Base-by-base conservation (phyloP, 345 rosid species). In the Citrus hindsii region DNA sequence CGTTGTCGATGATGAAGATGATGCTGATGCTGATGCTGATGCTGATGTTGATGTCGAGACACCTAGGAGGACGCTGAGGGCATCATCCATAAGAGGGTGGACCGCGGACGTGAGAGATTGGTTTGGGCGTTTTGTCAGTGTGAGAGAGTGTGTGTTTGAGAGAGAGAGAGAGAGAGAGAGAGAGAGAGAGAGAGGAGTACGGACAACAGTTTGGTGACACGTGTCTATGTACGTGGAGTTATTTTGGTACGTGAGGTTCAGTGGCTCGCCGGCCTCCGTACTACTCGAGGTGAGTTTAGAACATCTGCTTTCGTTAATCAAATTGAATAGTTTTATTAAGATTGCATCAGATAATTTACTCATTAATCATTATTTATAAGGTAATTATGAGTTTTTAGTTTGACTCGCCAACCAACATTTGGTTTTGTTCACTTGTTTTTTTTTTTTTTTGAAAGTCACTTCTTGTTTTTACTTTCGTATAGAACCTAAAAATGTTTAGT, bases 1-100 rank as follows among this genome's bases (percentile, higher is more conserved):
- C 51, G 51, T 46, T 13, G 51, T 13, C 1, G 51, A 46, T 13
- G 51, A 46, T 46, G 51, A 46, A 13, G 51, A 46, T 42, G 80
- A 37, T 19, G 75, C 3, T 40, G 72, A 22, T 9, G 75, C 1
- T 5, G 75, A 65, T 14, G 79, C 2, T 28, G 30, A 28, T 28
- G 30, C 30, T 12, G 51, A 22, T 9, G 75, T 6, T 4, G 75
- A 59, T 14, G 78, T 68, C 10, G 86, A 69, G 69, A 82, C 73
- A 79, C 73, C 86, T 83, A 77, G 82, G 76, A 82, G 83, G 75
- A 82, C 81, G 68, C 87, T 42, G 51, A 46, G 51, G 51, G 18
- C 18, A 46, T 46, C 51, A 82, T 89, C 91, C 90, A 88, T 82
- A 13, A 71, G 88, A 25, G 81, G 80, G 71, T 82, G 85, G 85